Base-by-base conservation (phyloP, 345 rosid species). In the Physaria fendleri region DNA sequence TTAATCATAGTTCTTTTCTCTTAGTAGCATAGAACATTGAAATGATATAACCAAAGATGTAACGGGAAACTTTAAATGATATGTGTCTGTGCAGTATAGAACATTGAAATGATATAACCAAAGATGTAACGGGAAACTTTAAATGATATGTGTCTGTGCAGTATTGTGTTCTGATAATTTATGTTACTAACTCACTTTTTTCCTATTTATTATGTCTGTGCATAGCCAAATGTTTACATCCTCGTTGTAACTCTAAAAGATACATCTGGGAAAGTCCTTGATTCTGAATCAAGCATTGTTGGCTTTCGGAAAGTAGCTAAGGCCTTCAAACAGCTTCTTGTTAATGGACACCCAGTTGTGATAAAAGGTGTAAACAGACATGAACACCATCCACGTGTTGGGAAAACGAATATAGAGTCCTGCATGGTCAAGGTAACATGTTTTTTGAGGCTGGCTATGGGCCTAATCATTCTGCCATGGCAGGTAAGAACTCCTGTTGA, bases 311-410 rank as follows among this genome's bases (percentile, higher is more conserved):
- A 72, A 83, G 84, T 93, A 32, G 83, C 90, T 28, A 93, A 81
- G 81, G 87, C 95, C 61, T 87, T 81, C 18, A 93, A 93, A 64
- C 94, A 89, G 78, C 77, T 93, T 57, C 97, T 93, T 76, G 81
- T 93, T 63, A 93, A 93, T 54, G 94, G 91, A 34, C 76, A 70
- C n/a, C 94, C 99, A 4, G 88, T 93, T 58, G 68, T 79, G 32
- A 83, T 93, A 37, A 87, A 87, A 83, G 99, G 99, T 51, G 97
- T 83, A 65, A 93, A 93, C 79, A 83, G 99, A 79, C 99, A 93
- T 59, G 99, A 93, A 65, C 99, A 93, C 82, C 99, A 93, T 75
- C 99, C 99, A 27, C 84, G 99, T 57, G 51, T 93, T 33, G 99
- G 99, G 71, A 93, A 93, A 85, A 85, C 91, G 30, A 93, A 89